A percentile compares a stretch with the other conserved stretches of the same genome.
Conservation (phyloP, 2,329 filamentous ascomycete genomes). For the Arthroderma uncinatum region DNA sequence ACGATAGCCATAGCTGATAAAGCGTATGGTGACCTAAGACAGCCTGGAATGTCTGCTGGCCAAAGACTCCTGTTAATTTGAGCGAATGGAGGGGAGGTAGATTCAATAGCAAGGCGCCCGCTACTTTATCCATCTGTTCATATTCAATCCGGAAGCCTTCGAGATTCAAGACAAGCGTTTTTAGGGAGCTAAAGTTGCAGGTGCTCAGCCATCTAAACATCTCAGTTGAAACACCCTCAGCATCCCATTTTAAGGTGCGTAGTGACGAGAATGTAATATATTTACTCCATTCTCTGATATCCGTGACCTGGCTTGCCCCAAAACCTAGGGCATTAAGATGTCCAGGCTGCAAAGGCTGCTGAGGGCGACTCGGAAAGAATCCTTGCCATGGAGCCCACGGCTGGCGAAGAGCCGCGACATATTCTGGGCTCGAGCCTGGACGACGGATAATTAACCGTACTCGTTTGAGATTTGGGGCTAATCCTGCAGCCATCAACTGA, state of each 20-base stretch:
- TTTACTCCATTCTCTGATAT: neutral
- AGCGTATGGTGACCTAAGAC: neutral
- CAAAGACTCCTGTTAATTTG: slow-evolving; percentile 1
- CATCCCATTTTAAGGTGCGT: neutral
- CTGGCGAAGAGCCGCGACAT: no score
- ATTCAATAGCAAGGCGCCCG: neutral
- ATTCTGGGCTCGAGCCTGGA: no score
- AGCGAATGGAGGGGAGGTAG: neutral
- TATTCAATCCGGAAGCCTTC: neutral
- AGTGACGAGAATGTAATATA: slow-evolving; percentile 1
- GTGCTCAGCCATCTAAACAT: neutral
- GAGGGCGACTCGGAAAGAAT: neutral
- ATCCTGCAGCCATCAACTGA: neutral
- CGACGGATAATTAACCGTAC: neutral
- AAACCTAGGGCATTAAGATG: neutral
- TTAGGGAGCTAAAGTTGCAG: neutral
- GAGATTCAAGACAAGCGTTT: neutral
- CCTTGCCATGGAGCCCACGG: neutral
- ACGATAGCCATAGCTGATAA: neutral
- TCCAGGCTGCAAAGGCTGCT: neutral
- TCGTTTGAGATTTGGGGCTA: slow-evolving; percentile 2
- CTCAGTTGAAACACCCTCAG: neutral
- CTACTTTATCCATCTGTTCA: neutral
- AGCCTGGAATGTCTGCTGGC: neutral
- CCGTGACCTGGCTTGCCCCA: neutral